Evolutionary conservation across 495 filamentous ascomycete species (phyloP), one percentile per base, ranked within the genome.

Genomic region (Xylaria scruposa): DNA sequence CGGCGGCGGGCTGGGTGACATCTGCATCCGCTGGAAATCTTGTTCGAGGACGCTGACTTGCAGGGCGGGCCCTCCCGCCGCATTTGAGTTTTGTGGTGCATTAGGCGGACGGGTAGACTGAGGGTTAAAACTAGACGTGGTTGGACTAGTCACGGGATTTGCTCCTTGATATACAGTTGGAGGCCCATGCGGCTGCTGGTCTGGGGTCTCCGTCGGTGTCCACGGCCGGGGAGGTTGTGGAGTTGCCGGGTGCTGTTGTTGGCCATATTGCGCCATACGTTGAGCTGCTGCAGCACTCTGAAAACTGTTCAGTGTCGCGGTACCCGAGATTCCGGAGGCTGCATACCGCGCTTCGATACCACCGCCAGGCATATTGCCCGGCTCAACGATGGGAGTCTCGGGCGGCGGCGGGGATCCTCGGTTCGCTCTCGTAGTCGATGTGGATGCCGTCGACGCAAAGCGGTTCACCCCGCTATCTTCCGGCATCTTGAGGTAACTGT

Each of bases 141-240:
- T 74, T 54, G 83, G 81, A n/a, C 73, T 80, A 71, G 82, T 21
- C 72, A 85, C 70, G 74, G 85, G 72, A 85, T 88, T 91, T 17
- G 87, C 85, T 31, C 96, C 96, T 80, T 98, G 96, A 75, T 97
- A 99, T 3, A 97, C 91, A 0, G 93, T 94, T 5, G 96, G 94
- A 42, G 96, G 95, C 0, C 95, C 96, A 85, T 97, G 94, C 2
- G 94, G 95, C 69, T 94, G 90, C 68, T 90, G 91, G 7, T 93
- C 96, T 3, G 96, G 95, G 67, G 91, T 86, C 78, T 99, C 96
- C 36, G 96, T 98, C 1, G 96, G 96, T 21, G 97, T 99, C 96
- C 96, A 99, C 59, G 94, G 94, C 65, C 95, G 88, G 49, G 88
- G 85, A 12, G 89, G 84, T 65, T 85, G 86, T 36, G 80, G 77